A percentile compares a stretch with the other conserved stretches of the same genome.
These are phyloP conservation scores for Penicillium corylophilum DNA, from an alignment of 2,329 filamentous ascomycete genomes.

Conservation along the genomic window DNA sequence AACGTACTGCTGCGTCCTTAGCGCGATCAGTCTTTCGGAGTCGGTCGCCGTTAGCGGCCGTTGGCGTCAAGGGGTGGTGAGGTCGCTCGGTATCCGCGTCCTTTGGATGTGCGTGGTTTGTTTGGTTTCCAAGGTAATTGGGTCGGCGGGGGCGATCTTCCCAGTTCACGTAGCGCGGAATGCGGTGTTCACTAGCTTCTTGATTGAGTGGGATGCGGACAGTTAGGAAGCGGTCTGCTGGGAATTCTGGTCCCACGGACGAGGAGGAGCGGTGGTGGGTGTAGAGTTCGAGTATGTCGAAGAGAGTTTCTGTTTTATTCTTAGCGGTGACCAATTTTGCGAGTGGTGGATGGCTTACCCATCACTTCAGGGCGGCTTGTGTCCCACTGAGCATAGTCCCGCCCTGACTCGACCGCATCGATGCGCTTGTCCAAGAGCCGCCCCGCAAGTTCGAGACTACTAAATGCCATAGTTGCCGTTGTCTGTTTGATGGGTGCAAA, in stretches of 20 bases:
- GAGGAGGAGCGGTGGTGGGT: slow-evolving; percentile 77
- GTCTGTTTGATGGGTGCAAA: slow-evolving; percentile 89
- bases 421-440: slow-evolving; percentile 62
- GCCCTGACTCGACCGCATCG: slow-evolving; percentile 48
- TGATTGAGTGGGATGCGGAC: slow-evolving; percentile 85
- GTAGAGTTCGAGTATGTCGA: slow-evolving; percentile 90
- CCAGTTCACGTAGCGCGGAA: slow-evolving; percentile 64
- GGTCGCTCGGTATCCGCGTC: slow-evolving; percentile 3
- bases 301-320: slow-evolving; percentile 65
- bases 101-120: slow-evolving; percentile 18
- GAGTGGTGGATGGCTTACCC: slow-evolving; percentile 49
- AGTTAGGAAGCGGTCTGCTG: slow-evolving; percentile 76
- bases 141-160: slow-evolving; percentile 31
- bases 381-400: slow-evolving; percentile 52
- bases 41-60: slow-evolving; percentile 46
- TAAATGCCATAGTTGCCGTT: slow-evolving; percentile 79
- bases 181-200: slow-evolving; percentile 64
- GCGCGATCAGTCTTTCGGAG: slow-evolving; percentile 45
- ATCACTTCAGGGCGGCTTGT: slow-evolving; percentile 49
- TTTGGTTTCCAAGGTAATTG: neutral
- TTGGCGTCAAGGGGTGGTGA: slow-evolving; percentile 46
- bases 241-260: slow-evolving; percentile 68
- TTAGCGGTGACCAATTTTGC: slow-evolving; percentile 12
- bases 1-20: slow-evolving; percentile 75
- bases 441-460: slow-evolving; percentile 76